Evolutionary conservation across 148 eudicot genomes (phyloP).

Genomic region (Polygonum maritimum): DNA sequence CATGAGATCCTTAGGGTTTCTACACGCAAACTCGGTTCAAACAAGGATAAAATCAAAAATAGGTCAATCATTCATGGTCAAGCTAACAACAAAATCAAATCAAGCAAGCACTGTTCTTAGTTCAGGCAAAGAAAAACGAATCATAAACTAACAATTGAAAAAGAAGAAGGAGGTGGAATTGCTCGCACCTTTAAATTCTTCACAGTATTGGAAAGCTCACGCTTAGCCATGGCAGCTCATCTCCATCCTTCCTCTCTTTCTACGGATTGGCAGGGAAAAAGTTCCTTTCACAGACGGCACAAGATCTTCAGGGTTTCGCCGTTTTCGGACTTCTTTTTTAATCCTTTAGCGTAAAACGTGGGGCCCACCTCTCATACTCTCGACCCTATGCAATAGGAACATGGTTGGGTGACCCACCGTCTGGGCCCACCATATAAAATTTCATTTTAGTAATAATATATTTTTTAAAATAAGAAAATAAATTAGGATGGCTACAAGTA

Average conservation of each 20-base stretch:
- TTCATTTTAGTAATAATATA: too few relatives aligned
- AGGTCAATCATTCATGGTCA: constrained; percentile 15
- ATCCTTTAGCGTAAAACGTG: too few relatives aligned
- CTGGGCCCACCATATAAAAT: too few relatives aligned
- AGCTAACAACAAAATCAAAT: constrained; percentile 2
- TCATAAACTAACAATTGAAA: constrained; percentile 13
- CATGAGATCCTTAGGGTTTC: constrained; percentile 14
- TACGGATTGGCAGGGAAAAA: background rate
- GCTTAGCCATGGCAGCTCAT: constrained; percentile 44
- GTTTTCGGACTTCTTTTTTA: background rate
- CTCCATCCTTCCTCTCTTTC: background rate
- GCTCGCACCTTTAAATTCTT: constrained; percentile 69
- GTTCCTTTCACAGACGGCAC: background rate
- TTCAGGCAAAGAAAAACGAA: constrained; percentile 8
- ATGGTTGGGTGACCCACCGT: too few relatives aligned
- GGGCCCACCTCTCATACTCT: too few relatives aligned
- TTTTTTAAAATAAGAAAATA: too few relatives aligned
- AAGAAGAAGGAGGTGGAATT: background rate
- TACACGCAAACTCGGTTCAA: background rate
- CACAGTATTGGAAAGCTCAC: constrained; percentile 65
- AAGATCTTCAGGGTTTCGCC: background rate
- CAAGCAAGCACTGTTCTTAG: background rate
- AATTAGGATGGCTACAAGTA: too few relatives aligned
- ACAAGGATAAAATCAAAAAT: background rate
- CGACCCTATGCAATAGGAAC: too few relatives aligned